Base-by-base conservation (phyloP, 768 basidiomycete genomes). In the Mycena vulgaris region DNA sequence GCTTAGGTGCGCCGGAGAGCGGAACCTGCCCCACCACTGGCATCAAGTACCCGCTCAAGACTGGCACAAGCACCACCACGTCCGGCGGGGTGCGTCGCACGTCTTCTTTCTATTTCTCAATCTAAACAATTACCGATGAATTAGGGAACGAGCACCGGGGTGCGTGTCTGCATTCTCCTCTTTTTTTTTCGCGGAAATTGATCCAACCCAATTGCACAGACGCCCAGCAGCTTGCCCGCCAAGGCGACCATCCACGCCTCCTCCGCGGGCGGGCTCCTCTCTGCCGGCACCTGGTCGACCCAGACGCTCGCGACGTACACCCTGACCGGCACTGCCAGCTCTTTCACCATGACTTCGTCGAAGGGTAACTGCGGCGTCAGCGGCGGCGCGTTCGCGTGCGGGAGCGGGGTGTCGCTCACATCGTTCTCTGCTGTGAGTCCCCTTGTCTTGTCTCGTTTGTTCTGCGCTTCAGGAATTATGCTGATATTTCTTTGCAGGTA, bases 21-120 rank as follows among this genome's bases (percentile, higher is more conserved):
- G 82, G 83, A n/a, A 73, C 80, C 16, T 90, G 89, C 68, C 76
- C 82, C 4, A 78, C 79, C n/a, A 80, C 71, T 11, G 88, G 86
- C 6, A 80, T 91, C 72, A 80, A 78, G 66, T 92, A 89, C 73
- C 83, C 80, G 19, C 84, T 83, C 1, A 90, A 89, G 79, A 72
- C 80, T 0, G 79, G 68, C 31, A 31, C 51, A 8, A 56, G 21
- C 53, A 63, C 55, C 11, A 52, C 39, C 23, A 25, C 51, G 17
- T 21, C 61, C 11, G 48, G 33, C 25, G 61, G 49, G 13, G 49
- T 51, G n/a, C 28, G 49, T 30, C 49, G 14, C 6, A 8, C 17
- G 13, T 16, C 27, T 14, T 51, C 49, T 28, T 19, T 17, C 28
- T 3, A 8, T 51, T 9, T 2, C n/a, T 19, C 27, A 5, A 27